Conservation (phyloP, 257 asterid genomes). For the Misopates orontium region DNA sequence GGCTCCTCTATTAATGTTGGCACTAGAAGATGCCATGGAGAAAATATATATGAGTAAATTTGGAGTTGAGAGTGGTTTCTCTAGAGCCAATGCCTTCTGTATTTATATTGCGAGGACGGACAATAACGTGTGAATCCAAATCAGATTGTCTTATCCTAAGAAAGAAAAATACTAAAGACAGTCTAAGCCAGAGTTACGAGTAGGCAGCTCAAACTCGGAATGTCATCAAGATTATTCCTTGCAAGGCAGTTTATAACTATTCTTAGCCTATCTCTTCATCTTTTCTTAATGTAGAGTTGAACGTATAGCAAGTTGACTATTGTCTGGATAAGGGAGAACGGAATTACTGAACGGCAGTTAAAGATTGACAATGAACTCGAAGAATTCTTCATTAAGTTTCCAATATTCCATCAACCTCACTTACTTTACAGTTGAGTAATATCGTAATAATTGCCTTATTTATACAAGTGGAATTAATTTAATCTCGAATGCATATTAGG, state of each 20-base stretch:
- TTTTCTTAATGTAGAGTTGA: constrained; percentile 1
- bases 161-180: constrained; percentile 16
- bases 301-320: too few species aligned
- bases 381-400: constrained; percentile 5
- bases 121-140: background rate
- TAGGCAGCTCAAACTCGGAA: background rate
- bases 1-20: background rate
- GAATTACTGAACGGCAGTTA: background rate
- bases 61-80: background rate
- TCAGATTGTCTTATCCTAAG: constrained; percentile 16
- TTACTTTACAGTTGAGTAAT: constrained; percentile 2
- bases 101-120: constrained; percentile 6
- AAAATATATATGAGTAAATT: background rate
- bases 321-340: background rate
- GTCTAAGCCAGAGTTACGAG: constrained; percentile 1
- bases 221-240: background rate
- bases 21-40: too few species aligned
- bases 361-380: constrained; percentile 5
- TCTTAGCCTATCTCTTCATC: background rate
- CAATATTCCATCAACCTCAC: background rate
- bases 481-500: background rate
- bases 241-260: background rate
- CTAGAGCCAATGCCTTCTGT: background rate
- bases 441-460: constrained; percentile 6
- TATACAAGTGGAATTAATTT: constrained; percentile 3